A percentile compares a stretch with the other conserved stretches of the same genome.
phyloP scores from a whole-genome alignment of 1,139 yeast genomes.

The Petasospora rhodanensis region DNA sequence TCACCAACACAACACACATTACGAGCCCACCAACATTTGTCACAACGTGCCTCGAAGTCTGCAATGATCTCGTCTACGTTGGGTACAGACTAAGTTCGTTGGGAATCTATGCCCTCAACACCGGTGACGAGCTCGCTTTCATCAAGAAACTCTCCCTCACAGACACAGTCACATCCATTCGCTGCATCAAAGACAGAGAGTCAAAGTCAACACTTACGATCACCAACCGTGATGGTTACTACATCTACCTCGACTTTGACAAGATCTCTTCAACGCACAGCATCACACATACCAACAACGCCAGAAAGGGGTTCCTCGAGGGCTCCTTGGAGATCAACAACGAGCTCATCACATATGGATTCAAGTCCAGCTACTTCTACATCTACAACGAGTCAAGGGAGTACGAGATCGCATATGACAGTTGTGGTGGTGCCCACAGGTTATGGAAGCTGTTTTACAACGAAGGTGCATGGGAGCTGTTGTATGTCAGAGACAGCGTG shows the following conservation, averaged over 20 bases:
- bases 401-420: constrained; percentile 60
- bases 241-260: constrained; percentile 30
- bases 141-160: constrained; percentile 56
- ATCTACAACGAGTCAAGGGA: constrained; percentile 81
- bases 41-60: constrained; percentile 51
- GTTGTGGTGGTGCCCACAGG: constrained; percentile 93
- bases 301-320: constrained; percentile 75
- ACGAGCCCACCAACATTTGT: constrained; percentile 47
- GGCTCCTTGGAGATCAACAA: constrained; percentile 50
- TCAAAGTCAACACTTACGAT: constrained; percentile 31
- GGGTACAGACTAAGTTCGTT: constrained; percentile 74
- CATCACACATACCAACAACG: constrained; percentile 54
- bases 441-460: constrained; percentile 56
- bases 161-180: constrained; percentile 67
- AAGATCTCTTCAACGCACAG: constrained; percentile 12
- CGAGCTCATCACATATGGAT: constrained; percentile 71
- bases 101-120: constrained; percentile 45
- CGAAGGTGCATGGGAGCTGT: constrained; percentile 32
- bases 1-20: constrained; percentile 23
- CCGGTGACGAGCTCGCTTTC: constrained; percentile 25
- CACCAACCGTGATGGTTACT: constrained; percentile 65
- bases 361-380: constrained; percentile 73
- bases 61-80: constrained; percentile 43
- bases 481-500: constrained; percentile 54
- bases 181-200: constrained; percentile 29